Percentiles rank a stretch among this genome's conserved stretches.
phyloP scores from a whole-genome alignment of 148 eudicot genomes.

The Chenopodium berlandieri region DNA sequence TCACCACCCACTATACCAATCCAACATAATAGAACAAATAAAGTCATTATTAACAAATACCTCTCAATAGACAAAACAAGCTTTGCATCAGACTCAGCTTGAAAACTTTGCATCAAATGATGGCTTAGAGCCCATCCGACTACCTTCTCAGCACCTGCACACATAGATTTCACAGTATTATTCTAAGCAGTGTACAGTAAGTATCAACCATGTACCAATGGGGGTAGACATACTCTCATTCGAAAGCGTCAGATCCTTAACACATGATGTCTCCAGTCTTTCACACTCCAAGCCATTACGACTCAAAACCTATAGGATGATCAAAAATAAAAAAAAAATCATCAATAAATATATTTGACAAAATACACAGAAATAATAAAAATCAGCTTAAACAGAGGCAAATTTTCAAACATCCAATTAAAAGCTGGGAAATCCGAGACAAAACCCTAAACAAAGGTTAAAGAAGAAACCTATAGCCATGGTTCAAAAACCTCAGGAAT shows the following conservation, averaged over 20 bases:
- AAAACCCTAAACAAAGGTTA: neutral
- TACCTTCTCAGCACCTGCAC: constrained; percentile 85
- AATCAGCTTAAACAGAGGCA: neutral
- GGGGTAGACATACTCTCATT: constrained; percentile 60
- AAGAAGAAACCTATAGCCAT: neutral
- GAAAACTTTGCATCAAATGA: constrained; percentile 63
- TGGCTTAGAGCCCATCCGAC: constrained; percentile 93
- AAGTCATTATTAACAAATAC: constrained; percentile 33
- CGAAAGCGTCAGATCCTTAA: constrained; percentile 69
- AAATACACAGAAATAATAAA: neutral
- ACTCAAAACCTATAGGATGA: constrained; percentile 55
- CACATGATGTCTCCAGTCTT: constrained; percentile 64
- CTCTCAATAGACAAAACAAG: constrained; percentile 68
- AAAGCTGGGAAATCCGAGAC: neutral
- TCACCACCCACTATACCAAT: constrained; percentile 8
- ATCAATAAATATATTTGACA: neutral
- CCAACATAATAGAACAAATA: constrained; percentile 1
- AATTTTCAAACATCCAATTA: neutral
- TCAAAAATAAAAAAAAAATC: constrained; percentile 2
- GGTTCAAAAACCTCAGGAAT: neutral
- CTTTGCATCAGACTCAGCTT: constrained; percentile 47
- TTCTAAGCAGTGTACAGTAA: neutral
- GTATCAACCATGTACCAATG: neutral
- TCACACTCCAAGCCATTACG: constrained; percentile 74
- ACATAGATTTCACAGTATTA: constrained; percentile 14